Conservation (phyloP, 805 yeast species). For the Yamadazyma scolyti region DNA sequence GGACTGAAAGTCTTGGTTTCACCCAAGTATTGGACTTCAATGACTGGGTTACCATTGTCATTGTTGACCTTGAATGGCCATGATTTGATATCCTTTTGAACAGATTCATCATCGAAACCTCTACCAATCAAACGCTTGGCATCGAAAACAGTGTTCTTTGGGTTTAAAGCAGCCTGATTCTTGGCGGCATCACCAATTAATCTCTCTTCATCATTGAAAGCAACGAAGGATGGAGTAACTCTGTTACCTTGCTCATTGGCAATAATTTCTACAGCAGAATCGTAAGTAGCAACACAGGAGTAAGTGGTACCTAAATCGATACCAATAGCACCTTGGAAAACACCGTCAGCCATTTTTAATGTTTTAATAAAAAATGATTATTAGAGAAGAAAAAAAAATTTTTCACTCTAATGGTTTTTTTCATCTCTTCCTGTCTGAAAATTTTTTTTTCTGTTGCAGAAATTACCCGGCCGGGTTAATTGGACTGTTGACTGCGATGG, state of each 20-base stretch:
- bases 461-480: not conserved
- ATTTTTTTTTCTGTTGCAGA: too few species aligned
- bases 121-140: conserved; percentile 57
- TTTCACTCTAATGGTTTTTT: conserved; percentile 10
- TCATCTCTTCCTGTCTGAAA: conserved; percentile 5
- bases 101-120: conserved; percentile 57
- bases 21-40: conserved; percentile 45
- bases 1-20: conserved; percentile 47
- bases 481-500: too few species aligned
- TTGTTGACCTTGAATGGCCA: conserved; percentile 47
- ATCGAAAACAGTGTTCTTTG: conserved; percentile 47
- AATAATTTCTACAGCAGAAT: conserved; percentile 47
- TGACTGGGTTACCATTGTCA: conserved; percentile 44
- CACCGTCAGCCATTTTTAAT: conserved; percentile 92
- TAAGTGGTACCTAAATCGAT: conserved; percentile 52
- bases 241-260: conserved; percentile 53
- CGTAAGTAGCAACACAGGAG: conserved; percentile 50
- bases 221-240: conserved; percentile 50
- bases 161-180: conserved; percentile 50
- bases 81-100: conserved; percentile 51
- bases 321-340: conserved; percentile 86
- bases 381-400: conserved; percentile 7
- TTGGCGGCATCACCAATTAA: conserved; percentile 51
- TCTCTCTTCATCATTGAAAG: conserved; percentile 47
- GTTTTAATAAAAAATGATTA: conserved; percentile 6